Base-by-base conservation (phyloP, 108 stramenopile genomes). In the Nitzschia sp. region DNA sequence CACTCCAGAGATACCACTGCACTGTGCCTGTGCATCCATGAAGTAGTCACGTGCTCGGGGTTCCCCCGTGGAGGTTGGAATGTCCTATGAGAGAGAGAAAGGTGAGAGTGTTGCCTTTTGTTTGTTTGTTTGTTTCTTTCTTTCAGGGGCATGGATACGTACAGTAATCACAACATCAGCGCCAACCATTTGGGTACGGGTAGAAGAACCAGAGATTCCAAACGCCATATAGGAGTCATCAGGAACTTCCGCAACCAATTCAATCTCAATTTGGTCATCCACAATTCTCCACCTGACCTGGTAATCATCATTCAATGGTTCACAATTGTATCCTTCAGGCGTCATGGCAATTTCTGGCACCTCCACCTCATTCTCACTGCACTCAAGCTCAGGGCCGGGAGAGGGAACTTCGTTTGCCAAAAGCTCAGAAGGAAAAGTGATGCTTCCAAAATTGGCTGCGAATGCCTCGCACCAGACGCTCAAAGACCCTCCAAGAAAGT, bases 281-380 rank as follows among this genome's bases (percentile, higher is more conserved):
- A 65, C 52, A 15, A 72, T 58, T 29, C 56, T 65, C 71, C 71
- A 72, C 14, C 71, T 53, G 9, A 72, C 51, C 65, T 72, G 71
- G 54, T 43, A 66, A 20, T 65, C 53, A 10, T 72, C 71, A 50
- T 54, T 57, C 26, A 72, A 51, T 40, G 50, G 52, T 42, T 72
- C 71, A 53, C 71, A 72, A 41, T 72, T 72, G 64, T 65, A 72
- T 26, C 65, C 71, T 56, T 65, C 53, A 8, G 71, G 71, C 7
- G 57, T 58, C 37, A 38, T 22, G 12, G 57, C 57, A 40, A 58
- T 58, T 1, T 22, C 26, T 2, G 54, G 54, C 5, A 22, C 57
- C 17, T 11, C n/a, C 22, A 12, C 41, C 10, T 11, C 59, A 2
- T 10, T 10, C 20, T 56, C 56, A 37, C 34, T 19, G 41, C 64